Evolutionary conservation across 192 early-diverging fungal species (phyloP).

Genomic region (Coemansia sp.): DNA sequence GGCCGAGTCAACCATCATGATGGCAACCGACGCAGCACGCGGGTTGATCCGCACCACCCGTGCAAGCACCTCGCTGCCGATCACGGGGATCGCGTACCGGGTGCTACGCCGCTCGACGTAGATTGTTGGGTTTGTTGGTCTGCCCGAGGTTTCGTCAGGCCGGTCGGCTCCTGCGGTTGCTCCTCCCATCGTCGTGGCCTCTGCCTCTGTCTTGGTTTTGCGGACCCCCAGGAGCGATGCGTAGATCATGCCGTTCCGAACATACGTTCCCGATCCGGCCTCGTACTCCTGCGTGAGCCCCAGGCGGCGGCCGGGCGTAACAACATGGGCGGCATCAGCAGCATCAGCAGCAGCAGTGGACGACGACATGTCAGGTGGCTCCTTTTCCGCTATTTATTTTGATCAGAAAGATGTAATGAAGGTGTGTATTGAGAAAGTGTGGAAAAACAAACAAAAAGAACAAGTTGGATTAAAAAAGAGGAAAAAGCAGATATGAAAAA

Average conservation of each 20-base stretch:
- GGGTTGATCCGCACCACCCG: conserved; percentile 90
- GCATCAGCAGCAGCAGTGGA: conserved; percentile 14
- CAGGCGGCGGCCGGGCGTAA: conserved; percentile 78
- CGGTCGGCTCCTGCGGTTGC: neutral
- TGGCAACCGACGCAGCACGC: conserved; percentile 79
- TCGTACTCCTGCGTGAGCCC: conserved; percentile 67
- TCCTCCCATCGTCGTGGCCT: neutral
- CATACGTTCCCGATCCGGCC: conserved; percentile 72
- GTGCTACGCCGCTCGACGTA: conserved; percentile 64
- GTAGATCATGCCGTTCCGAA: conserved; percentile 69
- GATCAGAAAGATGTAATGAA: too few species aligned
- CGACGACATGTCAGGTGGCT: too few species aligned
- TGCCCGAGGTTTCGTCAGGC: too few species aligned
- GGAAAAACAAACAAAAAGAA: too few species aligned
- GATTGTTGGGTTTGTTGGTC: conserved; percentile 40
- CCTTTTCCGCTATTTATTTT: too few species aligned
- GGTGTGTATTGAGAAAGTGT: too few species aligned
- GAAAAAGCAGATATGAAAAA: too few species aligned
- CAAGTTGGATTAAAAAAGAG: too few species aligned
- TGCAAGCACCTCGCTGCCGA: conserved; percentile 76
- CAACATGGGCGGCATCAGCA: too few species aligned
- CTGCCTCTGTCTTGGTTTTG: conserved; percentile 8
- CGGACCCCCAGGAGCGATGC: conserved; percentile 57
- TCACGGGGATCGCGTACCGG: conserved; percentile 73
- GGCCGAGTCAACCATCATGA: conserved; percentile 83